Conservation (phyloP, 73 alveolate species). For the Paramecium tetraurelia region DNA sequence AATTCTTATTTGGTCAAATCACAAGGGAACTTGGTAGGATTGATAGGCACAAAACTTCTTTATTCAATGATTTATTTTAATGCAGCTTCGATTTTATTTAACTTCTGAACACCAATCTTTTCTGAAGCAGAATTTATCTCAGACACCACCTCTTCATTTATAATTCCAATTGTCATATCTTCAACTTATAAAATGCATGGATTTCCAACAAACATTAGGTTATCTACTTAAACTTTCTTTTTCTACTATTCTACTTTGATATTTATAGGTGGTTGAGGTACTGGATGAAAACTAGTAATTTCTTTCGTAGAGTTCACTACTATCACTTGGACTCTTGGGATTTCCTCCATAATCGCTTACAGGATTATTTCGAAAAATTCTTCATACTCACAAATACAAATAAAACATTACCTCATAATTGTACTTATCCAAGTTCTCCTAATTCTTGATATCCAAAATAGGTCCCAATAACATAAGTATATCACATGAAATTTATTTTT, state of each 20-base stretch:
- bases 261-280: background rate
- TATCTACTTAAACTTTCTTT: background rate
- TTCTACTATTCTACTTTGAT: background rate
- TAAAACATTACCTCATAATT: background rate
- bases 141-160: background rate
- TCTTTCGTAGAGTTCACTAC: background rate
- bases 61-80: background rate
- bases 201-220: background rate
- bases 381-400: background rate
- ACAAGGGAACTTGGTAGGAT: background rate
- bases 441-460: background rate
- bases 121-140: background rate
- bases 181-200: background rate
- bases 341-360: background rate
- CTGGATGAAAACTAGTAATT: background rate
- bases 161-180: background rate
- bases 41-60: background rate
- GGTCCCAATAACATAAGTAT: background rate
- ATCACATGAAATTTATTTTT: background rate
- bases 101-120: background rate
- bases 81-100: background rate
- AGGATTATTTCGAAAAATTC: background rate
- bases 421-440: background rate
- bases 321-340: background rate
- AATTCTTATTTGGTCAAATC: background rate